A percentile compares a stretch with the other conserved stretches of the same genome.
Evolutionary conservation across 306 rosid species (phyloP).

Genomic region (Cicer chorassanicum): DNA sequence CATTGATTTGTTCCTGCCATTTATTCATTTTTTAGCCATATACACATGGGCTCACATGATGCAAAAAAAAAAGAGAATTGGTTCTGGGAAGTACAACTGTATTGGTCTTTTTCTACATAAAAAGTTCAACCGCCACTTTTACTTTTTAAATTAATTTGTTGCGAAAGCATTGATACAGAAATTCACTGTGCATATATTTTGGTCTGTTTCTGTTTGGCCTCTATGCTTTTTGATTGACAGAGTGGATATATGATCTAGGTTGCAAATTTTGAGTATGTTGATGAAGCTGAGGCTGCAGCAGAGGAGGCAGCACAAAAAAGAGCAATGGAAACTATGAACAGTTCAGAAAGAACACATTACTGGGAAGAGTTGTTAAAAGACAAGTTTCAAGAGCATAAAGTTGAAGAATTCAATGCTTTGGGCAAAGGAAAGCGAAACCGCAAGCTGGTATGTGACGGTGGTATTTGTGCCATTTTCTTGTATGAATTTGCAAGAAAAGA

Average conservation of each 20-base stretch:
- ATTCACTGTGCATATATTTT: constrained; percentile 1
- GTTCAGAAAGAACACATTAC: constrained; percentile 68
- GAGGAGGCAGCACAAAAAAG: constrained; percentile 78
- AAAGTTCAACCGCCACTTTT: constrained; percentile 2
- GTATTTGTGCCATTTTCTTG: constrained; percentile 22
- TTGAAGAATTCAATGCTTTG: constrained; percentile 85
- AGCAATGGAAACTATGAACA: constrained; percentile 57
- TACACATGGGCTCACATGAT: background rate
- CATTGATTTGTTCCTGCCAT: constrained; percentile 15
- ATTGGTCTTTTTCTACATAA: constrained; percentile 17
- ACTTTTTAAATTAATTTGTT: constrained; percentile 13
- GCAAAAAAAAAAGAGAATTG: constrained; percentile 6
- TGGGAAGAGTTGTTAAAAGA: constrained; percentile 97
- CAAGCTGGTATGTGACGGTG: constrained; percentile 66
- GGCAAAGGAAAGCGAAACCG: constrained; percentile 98
- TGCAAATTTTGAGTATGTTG: constrained; percentile 97
- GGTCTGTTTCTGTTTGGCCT: background rate
- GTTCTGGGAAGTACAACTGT: constrained; percentile 29
- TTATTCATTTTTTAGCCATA: constrained; percentile 16
- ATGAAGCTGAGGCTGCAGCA: constrained; percentile 76
- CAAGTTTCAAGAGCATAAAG: constrained; percentile 83
- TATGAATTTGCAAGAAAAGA: constrained; percentile 19
- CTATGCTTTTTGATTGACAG: constrained; percentile 32
- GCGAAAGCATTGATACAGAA: constrained; percentile 15
- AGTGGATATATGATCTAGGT: constrained; percentile 60